Conservation (phyloP, 768 basidiomycete genomes). For the Mycena pura region DNA sequence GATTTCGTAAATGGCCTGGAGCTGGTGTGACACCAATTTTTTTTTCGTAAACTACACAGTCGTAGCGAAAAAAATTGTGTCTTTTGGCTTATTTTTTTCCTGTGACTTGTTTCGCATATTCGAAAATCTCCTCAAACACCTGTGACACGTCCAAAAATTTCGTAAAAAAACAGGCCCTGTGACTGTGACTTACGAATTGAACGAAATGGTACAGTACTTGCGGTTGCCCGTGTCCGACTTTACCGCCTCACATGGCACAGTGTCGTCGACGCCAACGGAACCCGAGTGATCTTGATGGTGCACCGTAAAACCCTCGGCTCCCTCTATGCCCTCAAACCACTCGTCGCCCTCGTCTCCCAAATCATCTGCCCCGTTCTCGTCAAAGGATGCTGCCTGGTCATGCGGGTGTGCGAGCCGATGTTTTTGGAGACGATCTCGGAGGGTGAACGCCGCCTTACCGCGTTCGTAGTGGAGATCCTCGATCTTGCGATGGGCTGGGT, state of each 20-base stretch:
- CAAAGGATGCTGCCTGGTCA: conserved; percentile 2
- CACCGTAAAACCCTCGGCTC: neutral
- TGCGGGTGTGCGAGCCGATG: conserved; percentile 9
- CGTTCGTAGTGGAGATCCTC: conserved; percentile 10
- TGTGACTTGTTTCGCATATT: no score
- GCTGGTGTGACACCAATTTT: no score
- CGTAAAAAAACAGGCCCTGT: no score
- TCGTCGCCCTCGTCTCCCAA: neutral
- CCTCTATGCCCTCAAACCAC: neutral
- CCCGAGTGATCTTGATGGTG: neutral
- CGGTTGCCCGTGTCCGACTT: neutral
- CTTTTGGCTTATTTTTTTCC: no score
- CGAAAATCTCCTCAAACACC: no score
- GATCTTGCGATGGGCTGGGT: conserved; percentile 13
- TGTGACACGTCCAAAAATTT: no score
- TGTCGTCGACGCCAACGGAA: neutral
- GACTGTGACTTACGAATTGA: no score
- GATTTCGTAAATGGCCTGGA: no score
- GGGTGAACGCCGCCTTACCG: conserved; percentile 17
- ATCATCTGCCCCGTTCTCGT: neutral
- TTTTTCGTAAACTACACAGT: no score
- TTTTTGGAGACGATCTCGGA: conserved; percentile 17
- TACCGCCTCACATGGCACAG: neutral
- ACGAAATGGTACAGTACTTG: no score
- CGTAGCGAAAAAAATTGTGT: no score